phyloP scores from a whole-genome alignment of 2,329 filamentous ascomycete genomes.

The Trematosphaeria pertusa region DNA sequence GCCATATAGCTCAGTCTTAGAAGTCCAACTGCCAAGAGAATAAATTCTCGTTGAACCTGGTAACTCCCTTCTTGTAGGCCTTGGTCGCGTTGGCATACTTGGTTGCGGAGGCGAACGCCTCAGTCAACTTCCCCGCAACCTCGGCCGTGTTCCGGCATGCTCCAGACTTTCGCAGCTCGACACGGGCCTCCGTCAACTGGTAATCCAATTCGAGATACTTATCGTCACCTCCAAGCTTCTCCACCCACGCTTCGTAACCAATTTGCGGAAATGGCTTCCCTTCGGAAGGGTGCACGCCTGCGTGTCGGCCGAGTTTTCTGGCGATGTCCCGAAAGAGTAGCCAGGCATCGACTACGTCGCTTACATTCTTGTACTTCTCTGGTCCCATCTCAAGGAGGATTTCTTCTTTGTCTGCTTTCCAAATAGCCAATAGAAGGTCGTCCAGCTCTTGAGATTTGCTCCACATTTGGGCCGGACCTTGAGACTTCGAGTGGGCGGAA shows the following conservation, averaged over 20 bases:
- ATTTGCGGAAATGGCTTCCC: background rate
- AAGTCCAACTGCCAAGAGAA: constrained; percentile 1
- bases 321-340: constrained; percentile 1
- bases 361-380: background rate
- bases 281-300: constrained; percentile 1
- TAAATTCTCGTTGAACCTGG: constrained; percentile 4
- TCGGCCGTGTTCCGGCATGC: background rate
- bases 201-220: background rate
- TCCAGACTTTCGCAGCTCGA: background rate
- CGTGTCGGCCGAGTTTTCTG: background rate
- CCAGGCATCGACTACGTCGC: constrained; percentile 6
- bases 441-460: constrained; percentile 7
- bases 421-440: background rate
- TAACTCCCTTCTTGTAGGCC: background rate
- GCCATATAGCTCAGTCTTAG: background rate
- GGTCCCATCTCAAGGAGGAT: background rate
- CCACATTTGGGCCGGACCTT: background rate
- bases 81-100: background rate
- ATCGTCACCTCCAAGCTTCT: constrained; percentile 2
- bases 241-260: constrained; percentile 4
- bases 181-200: background rate
- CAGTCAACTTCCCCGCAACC: background rate
- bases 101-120: background rate
- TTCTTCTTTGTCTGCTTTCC: constrained; percentile 3
- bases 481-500: background rate